These are phyloP conservation scores for Coemansia sp. DNA, from an alignment of 192 early-diverging fungal genomes.

Conservation along the genomic window DNA sequence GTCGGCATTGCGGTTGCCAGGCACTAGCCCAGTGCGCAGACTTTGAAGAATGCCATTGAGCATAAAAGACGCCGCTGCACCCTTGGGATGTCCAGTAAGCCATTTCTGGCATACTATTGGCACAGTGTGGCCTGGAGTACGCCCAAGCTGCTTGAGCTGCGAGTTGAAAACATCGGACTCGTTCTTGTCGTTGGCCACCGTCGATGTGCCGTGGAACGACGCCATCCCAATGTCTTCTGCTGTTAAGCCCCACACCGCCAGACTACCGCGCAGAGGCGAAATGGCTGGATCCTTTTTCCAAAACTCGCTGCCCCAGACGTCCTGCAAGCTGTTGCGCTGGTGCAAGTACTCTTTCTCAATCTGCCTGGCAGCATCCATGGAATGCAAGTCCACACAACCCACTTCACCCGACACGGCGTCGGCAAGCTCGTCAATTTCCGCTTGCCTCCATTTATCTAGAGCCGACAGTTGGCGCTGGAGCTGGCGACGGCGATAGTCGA, in stretches of 20 bases:
- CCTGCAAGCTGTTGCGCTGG: slow-evolving; percentile 20
- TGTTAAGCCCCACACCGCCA: slow-evolving; percentile 81
- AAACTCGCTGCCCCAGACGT: slow-evolving; percentile 80
- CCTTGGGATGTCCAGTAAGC: slow-evolving; percentile 88
- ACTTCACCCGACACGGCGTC: background rate
- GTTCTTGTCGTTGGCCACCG: slow-evolving; percentile 94
- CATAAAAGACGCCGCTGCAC: slow-evolving; percentile 90
- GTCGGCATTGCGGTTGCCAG: slow-evolving; percentile 80
- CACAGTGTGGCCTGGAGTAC: slow-evolving; percentile 74
- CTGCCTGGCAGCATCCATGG: slow-evolving; percentile 49
- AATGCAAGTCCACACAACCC: background rate
- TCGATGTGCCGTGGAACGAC: slow-evolving; percentile 93
- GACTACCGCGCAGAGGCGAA: slow-evolving; percentile 80
- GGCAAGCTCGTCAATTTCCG: background rate
- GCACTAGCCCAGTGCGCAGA: slow-evolving; percentile 76
- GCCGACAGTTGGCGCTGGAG: slow-evolving; percentile 45
- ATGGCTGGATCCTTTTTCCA: slow-evolving; percentile 71
- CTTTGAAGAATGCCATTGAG: slow-evolving; percentile 82
- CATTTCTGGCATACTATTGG: slow-evolving; percentile 88
- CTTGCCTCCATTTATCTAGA: background rate
- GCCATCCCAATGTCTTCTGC: slow-evolving; percentile 88
- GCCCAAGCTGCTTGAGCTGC: slow-evolving; percentile 82
- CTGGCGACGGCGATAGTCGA: slow-evolving; percentile 79
- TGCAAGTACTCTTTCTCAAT: slow-evolving; percentile 6
- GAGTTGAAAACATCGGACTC: slow-evolving; percentile 85